Evolutionary conservation across 768 basidiomycete species (phyloP), one percentile per base, ranked within the genome.

Genomic region (Lyophyllum atratum): DNA sequence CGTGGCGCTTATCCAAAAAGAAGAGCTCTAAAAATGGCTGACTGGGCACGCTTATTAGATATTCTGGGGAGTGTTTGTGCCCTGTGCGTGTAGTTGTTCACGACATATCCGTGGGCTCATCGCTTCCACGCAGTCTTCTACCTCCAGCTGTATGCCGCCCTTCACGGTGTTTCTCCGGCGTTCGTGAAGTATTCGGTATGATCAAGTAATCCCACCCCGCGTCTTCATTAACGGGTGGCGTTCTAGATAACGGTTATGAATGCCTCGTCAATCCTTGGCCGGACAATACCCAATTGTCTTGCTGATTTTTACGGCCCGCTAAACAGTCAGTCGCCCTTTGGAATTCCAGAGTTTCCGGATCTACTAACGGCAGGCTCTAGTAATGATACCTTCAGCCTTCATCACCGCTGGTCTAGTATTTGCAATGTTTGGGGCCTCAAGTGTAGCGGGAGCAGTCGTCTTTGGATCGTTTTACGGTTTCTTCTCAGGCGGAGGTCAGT

Each of bases 401-500:
- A 64, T 79, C 15, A 72, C 77, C 12, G 81, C 74, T 11, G 71
- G 69, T n/a, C 58, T 85, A 55, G 72, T 82, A 11, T 83, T 79
- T 55, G 79, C 76, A 9, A 73, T 84, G 73, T 75, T 84, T 57
- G 80, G 76, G n/a, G 79, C 78, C 0, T 73, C 70, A 6, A 77
- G 62, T 48, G 61, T 73, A 26, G 69, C 67, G 3, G 82, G 81
- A 17, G 73, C 79, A 26, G 67, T 75, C 9, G 64, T 74, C 4
- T 81, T 84, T 66, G 78, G 68, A 8, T 65, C 82, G 21, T 71
- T 79, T 49, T 85, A 83, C 62, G 83, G 83, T 0, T 82, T 83
- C 67, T 82, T 82, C 66, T 80, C 81, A 39, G 83, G 83, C 34
- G 80, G 77, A 66, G 74, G 81, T 83, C 59, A 56, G 77, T 72